phyloP scores from a whole-genome alignment of 805 yeast species.

The Yarrowia sp. region DNA sequence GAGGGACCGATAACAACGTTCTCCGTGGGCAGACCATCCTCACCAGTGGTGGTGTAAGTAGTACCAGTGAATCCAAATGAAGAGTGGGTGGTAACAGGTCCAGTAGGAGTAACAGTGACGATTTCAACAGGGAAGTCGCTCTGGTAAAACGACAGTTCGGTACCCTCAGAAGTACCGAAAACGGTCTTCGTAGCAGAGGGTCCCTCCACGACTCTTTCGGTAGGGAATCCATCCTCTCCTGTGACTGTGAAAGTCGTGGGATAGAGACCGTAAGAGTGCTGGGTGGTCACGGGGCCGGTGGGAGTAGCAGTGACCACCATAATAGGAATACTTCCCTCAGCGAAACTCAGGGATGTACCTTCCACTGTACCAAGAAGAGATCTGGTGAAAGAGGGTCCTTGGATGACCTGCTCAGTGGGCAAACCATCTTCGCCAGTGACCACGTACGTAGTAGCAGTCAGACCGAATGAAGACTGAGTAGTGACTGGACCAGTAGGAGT shows the following conservation, averaged over 20 bases:
- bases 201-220: background rate
- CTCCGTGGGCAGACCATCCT: conserved; percentile 4
- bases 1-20: background rate
- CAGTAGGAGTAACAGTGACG: background rate
- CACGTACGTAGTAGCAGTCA: background rate
- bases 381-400: background rate
- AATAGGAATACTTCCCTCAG: background rate
- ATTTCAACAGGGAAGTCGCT: background rate
- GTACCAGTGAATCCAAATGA: background rate
- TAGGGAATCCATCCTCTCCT: background rate
- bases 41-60: background rate
- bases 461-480: background rate
- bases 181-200: background rate
- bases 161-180: background rate
- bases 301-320: conserved; percentile 3
- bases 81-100: background rate
- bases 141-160: background rate
- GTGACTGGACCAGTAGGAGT: background rate
- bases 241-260: background rate
- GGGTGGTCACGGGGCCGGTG: background rate
- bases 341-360: background rate
- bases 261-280: background rate
- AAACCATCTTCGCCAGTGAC: background rate
- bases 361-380: background rate
- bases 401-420: background rate